A percentile compares a stretch with the other conserved stretches of the same genome.
These are phyloP conservation scores for Dactylorhiza incarnata DNA, from an alignment of 106 monocot species.

Conservation along the genomic window DNA sequence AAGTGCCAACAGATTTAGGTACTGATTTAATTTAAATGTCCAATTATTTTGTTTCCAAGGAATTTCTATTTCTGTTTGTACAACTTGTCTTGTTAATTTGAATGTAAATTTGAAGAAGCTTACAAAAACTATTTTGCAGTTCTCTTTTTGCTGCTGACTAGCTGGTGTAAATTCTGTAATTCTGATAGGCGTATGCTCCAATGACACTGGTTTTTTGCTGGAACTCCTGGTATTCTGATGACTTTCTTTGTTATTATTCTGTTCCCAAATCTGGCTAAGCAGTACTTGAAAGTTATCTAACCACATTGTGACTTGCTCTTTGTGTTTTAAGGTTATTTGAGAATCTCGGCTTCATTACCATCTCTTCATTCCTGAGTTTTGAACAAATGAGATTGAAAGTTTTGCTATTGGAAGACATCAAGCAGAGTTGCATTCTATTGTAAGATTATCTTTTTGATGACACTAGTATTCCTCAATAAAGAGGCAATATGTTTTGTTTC, in stretches of 20 bases:
- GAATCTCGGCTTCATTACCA: constrained; percentile 7
- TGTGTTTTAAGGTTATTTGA: constrained; percentile 16
- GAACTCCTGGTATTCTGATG: constrained; percentile 15
- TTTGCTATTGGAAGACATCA: constrained; percentile 10
- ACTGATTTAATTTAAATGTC: constrained; percentile 6
- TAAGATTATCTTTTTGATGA: constrained; percentile 39
- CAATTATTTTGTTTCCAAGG: not conserved
- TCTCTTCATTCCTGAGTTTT: constrained; percentile 15
- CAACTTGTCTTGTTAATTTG: not conserved
- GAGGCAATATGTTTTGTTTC: constrained; percentile 14
- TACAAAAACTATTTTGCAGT: constrained; percentile 23
- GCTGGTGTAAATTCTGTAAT: constrained; percentile 15
- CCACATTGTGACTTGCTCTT: constrained; percentile 4
- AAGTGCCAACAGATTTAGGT: constrained; percentile 4
- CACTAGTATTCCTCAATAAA: constrained; percentile 15
- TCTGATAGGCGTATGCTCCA: constrained; percentile 9
- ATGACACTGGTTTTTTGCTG: constrained; percentile 2
- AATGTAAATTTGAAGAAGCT: not conserved
- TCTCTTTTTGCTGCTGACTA: constrained; percentile 14
- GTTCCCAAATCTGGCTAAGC: not conserved
- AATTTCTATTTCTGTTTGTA: not conserved
- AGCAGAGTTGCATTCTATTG: constrained; percentile 22
- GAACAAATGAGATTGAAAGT: constrained; percentile 19
- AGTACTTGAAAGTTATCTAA: not conserved
- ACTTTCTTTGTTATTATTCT: not conserved